Evolutionary conservation across 2,329 filamentous ascomycete species (phyloP).

Genomic region (Penicillium occitanis): DNA sequence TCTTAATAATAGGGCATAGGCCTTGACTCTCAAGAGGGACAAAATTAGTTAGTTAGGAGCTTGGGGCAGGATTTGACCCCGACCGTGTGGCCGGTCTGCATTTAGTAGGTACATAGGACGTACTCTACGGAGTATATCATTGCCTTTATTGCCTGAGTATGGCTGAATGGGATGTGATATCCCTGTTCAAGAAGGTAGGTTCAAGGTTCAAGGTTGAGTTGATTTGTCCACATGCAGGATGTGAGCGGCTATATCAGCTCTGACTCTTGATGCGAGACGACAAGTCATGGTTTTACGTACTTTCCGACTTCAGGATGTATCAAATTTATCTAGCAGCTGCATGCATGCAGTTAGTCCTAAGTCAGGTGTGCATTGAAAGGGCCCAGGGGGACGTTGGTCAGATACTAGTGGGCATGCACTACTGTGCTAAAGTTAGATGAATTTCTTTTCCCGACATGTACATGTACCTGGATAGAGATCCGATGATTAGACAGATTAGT

Average conservation of each 20-base stretch:
- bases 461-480: conserved; percentile 3
- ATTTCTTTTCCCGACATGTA: not conserved
- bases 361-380: not conserved
- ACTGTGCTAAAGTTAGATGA: not conserved
- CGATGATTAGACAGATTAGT: not conserved
- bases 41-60: not conserved
- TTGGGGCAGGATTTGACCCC: conserved; percentile 11
- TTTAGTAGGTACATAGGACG: not conserved
- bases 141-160: not conserved
- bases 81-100: conserved; percentile 1
- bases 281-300: not conserved
- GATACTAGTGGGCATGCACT: not conserved
- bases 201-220: not conserved
- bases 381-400: not conserved
- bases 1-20: not conserved
- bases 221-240: conserved; percentile 3
- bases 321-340: conserved; percentile 1
- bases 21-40: not conserved
- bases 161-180: conserved; percentile 1
- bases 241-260: conserved; percentile 2
- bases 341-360: not conserved
- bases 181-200: not conserved
- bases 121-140: not conserved
- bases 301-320: not conserved
- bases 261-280: not conserved